Evolutionary conservation across 2,329 filamentous ascomycete species (phyloP), one percentile per base, ranked within the genome.

Genomic region (Orbilia oligospora): DNA sequence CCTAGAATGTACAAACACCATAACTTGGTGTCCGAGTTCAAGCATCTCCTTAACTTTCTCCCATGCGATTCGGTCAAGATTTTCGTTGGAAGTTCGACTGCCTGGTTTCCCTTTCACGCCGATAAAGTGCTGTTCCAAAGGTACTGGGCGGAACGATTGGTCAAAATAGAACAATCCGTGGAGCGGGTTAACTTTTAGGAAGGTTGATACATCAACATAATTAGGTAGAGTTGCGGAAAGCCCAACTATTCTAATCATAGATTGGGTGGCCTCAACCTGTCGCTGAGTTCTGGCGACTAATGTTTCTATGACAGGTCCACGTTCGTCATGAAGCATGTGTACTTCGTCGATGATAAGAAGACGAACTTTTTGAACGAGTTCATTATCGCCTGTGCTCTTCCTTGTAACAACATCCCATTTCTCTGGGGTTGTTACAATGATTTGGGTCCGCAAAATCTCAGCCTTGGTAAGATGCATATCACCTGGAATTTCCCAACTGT

Each of bases 391-490:
- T 0, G 94, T 98, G 71, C 95, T 97, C 85, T 98, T 99, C 79
- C 96, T 89, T 2, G 96, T 99, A 4, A 99, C 93, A 0, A 99
- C 96, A 84, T 99, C 96, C 97, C 97, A 99, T 85, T 99, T 99
- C 85, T 99, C 96, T 41, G 96, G 96, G 0, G 96, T 99, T 0
- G 97, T 99, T 63, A 99, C 96, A 77, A 99, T 97, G 81, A 99
- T 96, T 83, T 99, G 96, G 0, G 96, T 99, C 80, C 94, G 91
- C 16, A 97, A 89, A 79, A 99, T 97, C 84, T 99, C 97, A 1
- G 93, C 89, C 84, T 99, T 99, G 61, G 95, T 97, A 71, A 99
- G 88, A 83, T 99, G 96, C 96, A 99, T 99, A 84, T 99, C 96
- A 83, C 96, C 96, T 58, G 27, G 6, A 24, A 44, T 27, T 44